Evolutionary conservation across 1,284 basidiomycete species (phyloP), one percentile per base, ranked within the genome.

Genomic region (Wolfiporia cocos): DNA sequence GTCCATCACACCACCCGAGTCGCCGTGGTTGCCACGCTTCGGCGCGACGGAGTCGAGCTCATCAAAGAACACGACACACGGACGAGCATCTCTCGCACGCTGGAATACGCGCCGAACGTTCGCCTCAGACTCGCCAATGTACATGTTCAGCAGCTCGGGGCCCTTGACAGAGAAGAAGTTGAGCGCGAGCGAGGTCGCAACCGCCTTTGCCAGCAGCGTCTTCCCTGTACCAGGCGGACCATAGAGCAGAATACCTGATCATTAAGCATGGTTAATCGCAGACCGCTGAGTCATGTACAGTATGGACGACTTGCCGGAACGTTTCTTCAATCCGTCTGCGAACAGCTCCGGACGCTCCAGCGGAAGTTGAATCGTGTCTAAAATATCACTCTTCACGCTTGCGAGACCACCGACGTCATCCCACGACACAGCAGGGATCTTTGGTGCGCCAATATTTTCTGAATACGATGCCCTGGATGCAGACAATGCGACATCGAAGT

Each of bases 81-180:
- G 92, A 37, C 79, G 81, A 0, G 92, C 92, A 65, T 93, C 90
- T 39, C 92, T 72, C 10, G 96, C 96, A 17, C 84, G 79, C 55
- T 92, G 86, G 60, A 99, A 99, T 1, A 99, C 81, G 5, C 85
- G 74, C 10, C 96, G 83, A 26, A 99, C 91, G 57, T 95, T 94
- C 26, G 93, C 90, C 63, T 99, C 96, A 5, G 93, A 96, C 69
- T 99, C 95, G 51, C 95, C 95, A 55, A 99, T 98, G 64, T 97
- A 98, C 81, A 97, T 96, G 62, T 96, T 96, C 33, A 95, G 78
- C 23, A 99, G 72, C 57, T 98, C 94, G 1, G 95, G 95, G 0
- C 95, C 95, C 61, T 98, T 97, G 58, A 99, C 86, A n/a, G 88
- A 92, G 61, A 94, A 85, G 64, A 94, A 94, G 58, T 94, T 94